A percentile compares a stretch with the other conserved stretches of the same genome.
Conservation (phyloP, 2,329 filamentous ascomycete genomes). For the Epicoccum nigrum region DNA sequence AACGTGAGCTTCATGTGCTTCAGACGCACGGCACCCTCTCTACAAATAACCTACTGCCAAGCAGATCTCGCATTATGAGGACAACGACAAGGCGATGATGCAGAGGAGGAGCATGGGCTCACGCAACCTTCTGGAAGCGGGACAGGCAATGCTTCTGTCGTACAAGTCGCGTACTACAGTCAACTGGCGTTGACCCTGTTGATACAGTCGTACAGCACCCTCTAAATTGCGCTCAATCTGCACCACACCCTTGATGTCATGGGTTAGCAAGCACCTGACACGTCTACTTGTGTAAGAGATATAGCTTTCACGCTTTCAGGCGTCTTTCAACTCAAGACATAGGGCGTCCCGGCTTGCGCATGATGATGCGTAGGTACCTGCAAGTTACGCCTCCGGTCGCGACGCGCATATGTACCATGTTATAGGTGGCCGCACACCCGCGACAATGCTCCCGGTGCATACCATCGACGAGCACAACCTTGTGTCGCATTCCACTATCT, state of each 20-base stretch:
- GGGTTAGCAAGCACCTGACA: too few relatives aligned
- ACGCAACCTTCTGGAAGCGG: too few relatives aligned
- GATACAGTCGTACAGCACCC: too few relatives aligned
- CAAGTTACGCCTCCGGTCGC: not conserved
- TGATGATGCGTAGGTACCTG: not conserved
- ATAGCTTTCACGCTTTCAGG: not conserved
- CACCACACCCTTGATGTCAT: too few relatives aligned
- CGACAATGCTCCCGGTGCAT: not conserved
- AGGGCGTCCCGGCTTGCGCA: not conserved
- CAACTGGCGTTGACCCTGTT: too few relatives aligned
- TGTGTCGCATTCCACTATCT: not conserved
- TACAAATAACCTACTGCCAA: not conserved
- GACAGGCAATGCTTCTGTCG: too few relatives aligned
- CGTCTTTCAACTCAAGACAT: not conserved
- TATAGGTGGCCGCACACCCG: not conserved
- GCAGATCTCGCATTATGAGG: conserved; percentile 2
- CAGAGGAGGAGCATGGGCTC: too few relatives aligned
- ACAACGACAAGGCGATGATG: conserved; percentile 4
- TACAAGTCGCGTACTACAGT: too few relatives aligned
- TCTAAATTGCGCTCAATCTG: too few relatives aligned
- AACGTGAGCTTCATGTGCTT: not conserved
- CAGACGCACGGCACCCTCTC: not conserved
- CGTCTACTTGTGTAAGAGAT: too few relatives aligned
- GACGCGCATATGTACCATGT: conserved; percentile 10
- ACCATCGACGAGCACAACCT: not conserved